Evolutionary conservation across 768 basidiomycete genomes (phyloP), one percentile per base, ranked within the genome.

Genomic region (Hericium alpestre): DNA sequence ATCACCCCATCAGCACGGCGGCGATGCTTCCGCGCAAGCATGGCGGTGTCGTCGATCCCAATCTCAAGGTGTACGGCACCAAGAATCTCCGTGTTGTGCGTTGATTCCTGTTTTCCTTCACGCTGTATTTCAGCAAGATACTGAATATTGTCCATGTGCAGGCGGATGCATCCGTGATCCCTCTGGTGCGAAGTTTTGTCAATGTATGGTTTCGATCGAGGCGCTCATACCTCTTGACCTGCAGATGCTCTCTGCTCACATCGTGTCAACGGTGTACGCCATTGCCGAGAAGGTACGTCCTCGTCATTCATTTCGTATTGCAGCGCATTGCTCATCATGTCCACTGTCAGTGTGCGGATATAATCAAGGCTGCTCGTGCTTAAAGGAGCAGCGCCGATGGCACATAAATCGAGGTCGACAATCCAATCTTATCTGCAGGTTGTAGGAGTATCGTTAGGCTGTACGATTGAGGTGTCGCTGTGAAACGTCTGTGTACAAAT

Each of bases 281-380:
- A 43, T 43, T 18, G 41, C 41, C 15, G 41, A 43, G 41, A 43
- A 43, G 41, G 41, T 43, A 43, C 13, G 41, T 81, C 23, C 23
- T 23, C 23, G 23, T 23, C 23, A 23, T 23, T 23, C 23, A 23
- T 23, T 23, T 23, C 1, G 23, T 23, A 23, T 23, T 23, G 2
- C 23, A 23, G 4, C 23, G 23, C 23, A 23, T 23, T 23, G 23
- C 23, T 23, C 23, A 23, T 4, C 23, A 23, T 23, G 23, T 23
- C 23, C 27, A 32, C 8, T 32, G 27, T 9, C 27, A 32, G 27
- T 32, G 27, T 32, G 27, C 27, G 27, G 27, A 32, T 32, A 32
- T 5, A 9, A 32, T 32, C 6, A 32, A 32, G 27, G 27, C 27
- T 23, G 23, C 23, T 23, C 23, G 23, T 23, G 23, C 23, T 23